Evolutionary conservation across 2,329 filamentous ascomycete species (phyloP).

Genomic region (Lasiodiplodia gonubiensis): DNA sequence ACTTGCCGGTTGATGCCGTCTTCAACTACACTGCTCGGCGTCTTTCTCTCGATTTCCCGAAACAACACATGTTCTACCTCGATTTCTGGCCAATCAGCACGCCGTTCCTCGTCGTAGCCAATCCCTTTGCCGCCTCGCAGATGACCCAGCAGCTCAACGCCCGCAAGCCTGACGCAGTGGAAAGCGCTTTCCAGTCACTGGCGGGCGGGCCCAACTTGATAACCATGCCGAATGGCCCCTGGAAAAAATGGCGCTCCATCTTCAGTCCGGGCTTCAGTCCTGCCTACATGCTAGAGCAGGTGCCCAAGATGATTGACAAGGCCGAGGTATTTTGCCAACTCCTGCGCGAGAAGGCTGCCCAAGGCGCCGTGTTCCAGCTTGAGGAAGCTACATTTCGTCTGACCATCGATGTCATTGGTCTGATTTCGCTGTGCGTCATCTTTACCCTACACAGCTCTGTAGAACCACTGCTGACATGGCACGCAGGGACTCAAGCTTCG

Average conservation of each 20-base stretch:
- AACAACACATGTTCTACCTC: not conserved
- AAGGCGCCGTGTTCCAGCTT: conserved; percentile 2
- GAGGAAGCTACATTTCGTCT: not conserved
- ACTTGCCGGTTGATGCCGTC: no score
- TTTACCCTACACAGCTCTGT: not conserved
- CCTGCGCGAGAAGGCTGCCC: not conserved
- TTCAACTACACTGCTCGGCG: no score
- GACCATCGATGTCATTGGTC: conserved; percentile 23
- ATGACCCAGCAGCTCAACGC: not conserved
- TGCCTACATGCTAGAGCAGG: conserved; percentile 33
- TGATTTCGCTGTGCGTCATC: no score
- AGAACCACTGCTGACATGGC: conserved; percentile 30
- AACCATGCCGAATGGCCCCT: conserved; percentile 1
- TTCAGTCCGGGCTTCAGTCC: conserved; percentile 35
- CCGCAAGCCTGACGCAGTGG: not conserved
- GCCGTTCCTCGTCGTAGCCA: not conserved
- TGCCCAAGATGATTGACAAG: conserved; percentile 35
- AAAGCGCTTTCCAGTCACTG: no score
- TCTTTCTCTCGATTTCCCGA: no score
- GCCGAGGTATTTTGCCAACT: conserved; percentile 29
- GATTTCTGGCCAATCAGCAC: conserved; percentile 1
- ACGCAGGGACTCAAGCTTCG: not conserved
- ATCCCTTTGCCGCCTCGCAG: not conserved
- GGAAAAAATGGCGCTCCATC: conserved; percentile 35
- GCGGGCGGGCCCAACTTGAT: no score